Evolutionary conservation across 352 stramenopile genomes (phyloP), one percentile per base, ranked within the genome.

Genomic region (Phytophthora rubi): DNA sequence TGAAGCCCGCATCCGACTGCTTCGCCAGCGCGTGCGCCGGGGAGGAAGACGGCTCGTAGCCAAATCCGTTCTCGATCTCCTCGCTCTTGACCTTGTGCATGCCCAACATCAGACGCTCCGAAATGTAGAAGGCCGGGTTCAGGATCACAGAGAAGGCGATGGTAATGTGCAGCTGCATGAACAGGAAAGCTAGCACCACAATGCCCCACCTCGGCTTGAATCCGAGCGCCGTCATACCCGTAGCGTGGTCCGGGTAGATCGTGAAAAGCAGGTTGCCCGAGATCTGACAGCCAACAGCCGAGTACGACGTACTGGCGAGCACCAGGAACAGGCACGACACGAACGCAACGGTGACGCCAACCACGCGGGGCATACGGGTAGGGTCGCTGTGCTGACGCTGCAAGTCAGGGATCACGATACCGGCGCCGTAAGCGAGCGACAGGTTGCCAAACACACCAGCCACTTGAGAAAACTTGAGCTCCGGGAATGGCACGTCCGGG

Each of bases 181-280:
- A 84, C 58, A 82, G 49, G 59, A 80, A 89, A 15, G 75, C 79
- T n/a, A 86, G 70, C 47, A 85, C 76, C 6, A 86, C 69, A 4
- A 65, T 62, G 21, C 79, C 79, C 63, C 81, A 77, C 65, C 81
- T 70, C 0, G 81, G 69, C 33, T 58, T 51, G 62, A 89, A 88
- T 8, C 82, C 82, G 7, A 89, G 64, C 2, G 61, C 62, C 1
- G 75, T 76, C 23, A 83, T 32, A 1, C 70, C 70, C 0, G 72
- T 80, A 0, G 68, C 61, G n/a, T 37, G 8, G 60, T 82, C 61
- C 8, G 77, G 76, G 73, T 80, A 88, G 53, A 92, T 89, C 10
- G 81, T 81, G 63, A 89, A 92, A 9, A 91, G 71, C 64, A 92
- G 53, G 71, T 92, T 92, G 35, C 82, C 79, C 9, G 76, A 79